Conservation (phyloP, 2,329 filamentous ascomycete genomes). For the Curvularia spicifera region DNA sequence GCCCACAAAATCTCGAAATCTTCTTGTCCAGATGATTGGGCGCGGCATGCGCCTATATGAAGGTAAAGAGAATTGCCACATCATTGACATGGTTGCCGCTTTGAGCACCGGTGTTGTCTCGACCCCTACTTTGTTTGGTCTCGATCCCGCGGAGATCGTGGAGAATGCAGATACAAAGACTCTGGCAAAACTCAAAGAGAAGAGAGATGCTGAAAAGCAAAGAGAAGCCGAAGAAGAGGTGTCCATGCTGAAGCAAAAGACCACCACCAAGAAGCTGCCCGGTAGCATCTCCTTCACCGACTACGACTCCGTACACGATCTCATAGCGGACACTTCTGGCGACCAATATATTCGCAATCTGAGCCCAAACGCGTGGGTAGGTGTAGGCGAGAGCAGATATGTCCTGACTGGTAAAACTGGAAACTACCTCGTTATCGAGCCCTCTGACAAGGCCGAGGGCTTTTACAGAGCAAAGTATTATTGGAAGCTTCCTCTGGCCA, state of each 20-base stretch:
- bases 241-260: slow-evolving; percentile 70
- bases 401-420: slow-evolving; percentile 68
- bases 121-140: slow-evolving; percentile 88
- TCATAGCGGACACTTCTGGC: slow-evolving; percentile 79
- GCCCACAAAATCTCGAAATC: slow-evolving; percentile 89
- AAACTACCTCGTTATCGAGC: slow-evolving; percentile 65
- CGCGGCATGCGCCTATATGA: slow-evolving; percentile 84
- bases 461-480: slow-evolving; percentile 52
- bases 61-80: slow-evolving; percentile 85
- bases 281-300: slow-evolving; percentile 79
- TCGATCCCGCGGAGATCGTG: slow-evolving; percentile 82
- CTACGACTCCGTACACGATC: slow-evolving; percentile 89
- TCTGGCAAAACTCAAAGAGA: slow-evolving; percentile 63
- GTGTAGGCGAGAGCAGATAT: slow-evolving; percentile 72
- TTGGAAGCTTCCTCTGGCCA: slow-evolving; percentile 46
- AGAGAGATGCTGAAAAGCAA: slow-evolving; percentile 53
- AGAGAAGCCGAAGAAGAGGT: slow-evolving; percentile 54
- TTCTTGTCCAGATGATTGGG: slow-evolving; percentile 97
- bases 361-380: slow-evolving; percentile 83
- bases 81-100: slow-evolving; percentile 94
- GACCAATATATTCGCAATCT: slow-evolving; percentile 80
- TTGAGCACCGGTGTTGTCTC: slow-evolving; percentile 85
- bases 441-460: slow-evolving; percentile 50
- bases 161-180: slow-evolving; percentile 68
- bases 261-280: slow-evolving; percentile 32